Conservation (phyloP, 805 yeast genomes). For the Millerozyma acaciae region DNA sequence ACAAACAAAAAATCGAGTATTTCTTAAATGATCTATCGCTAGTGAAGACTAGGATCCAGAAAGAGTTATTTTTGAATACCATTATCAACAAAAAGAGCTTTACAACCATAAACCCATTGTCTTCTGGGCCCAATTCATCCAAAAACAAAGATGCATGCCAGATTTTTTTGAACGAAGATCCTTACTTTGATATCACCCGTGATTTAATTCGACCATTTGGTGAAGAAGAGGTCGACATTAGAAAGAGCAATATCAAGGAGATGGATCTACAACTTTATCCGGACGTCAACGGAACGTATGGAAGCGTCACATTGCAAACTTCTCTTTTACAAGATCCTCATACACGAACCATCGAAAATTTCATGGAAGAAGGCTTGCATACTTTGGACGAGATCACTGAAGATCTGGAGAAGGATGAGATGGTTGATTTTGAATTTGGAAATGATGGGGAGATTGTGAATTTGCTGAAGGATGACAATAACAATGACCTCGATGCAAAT, state of each 20-base stretch:
- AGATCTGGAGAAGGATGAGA: conserved; percentile 4
- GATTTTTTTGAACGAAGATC: conserved; percentile 20
- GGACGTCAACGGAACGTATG: neutral
- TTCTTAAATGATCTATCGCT: conserved; percentile 31
- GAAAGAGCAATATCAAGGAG: conserved; percentile 14
- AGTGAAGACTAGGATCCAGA: conserved; percentile 10
- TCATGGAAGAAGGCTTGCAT: conserved; percentile 10
- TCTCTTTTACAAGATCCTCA: conserved; percentile 3
- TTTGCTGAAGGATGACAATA: conserved; percentile 1
- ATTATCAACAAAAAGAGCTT: neutral
- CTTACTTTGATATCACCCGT: conserved; percentile 19
- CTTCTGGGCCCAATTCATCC: neutral
- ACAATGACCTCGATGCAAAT: neutral
- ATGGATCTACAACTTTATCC: conserved; percentile 9
- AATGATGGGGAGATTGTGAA: conserved; percentile 13
- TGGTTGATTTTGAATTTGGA: conserved; percentile 20
- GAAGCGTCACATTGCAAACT: neutral
- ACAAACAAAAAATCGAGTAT: conserved; percentile 46
- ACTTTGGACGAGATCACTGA: conserved; percentile 8
- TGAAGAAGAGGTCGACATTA: conserved; percentile 8
- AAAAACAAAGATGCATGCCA: conserved; percentile 1
- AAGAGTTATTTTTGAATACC: conserved; percentile 6
- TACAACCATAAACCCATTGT: neutral
- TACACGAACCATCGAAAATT: conserved; percentile 11
- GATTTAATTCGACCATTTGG: conserved; percentile 18